Percentiles rank a stretch among this genome's conserved stretches.
Evolutionary conservation across 257 asterid species (phyloP).

Genomic region (Lycium ferocissimum): DNA sequence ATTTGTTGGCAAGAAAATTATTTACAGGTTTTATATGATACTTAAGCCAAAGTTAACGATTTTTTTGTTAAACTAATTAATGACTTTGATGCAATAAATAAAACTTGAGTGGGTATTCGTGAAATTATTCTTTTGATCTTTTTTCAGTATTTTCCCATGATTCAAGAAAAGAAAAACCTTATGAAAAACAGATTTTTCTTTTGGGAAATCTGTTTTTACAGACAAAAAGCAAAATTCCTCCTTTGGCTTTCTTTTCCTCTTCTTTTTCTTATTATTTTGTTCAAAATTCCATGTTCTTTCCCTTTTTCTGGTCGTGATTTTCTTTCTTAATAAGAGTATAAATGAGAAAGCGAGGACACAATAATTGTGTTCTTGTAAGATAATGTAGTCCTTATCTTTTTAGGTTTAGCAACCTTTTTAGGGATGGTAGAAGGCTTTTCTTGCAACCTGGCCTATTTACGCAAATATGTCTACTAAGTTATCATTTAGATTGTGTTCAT

Average conservation of each 20-base stretch:
- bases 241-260: slow-evolving; percentile 42
- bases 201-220: slow-evolving; percentile 27
- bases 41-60: too few species aligned
- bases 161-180: background rate
- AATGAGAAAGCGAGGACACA: background rate
- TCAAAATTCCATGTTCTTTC: slow-evolving; percentile 24
- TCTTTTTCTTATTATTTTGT: slow-evolving; percentile 35
- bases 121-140: background rate
- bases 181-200: too few species aligned
- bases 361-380: slow-evolving; percentile 8
- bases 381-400: background rate
- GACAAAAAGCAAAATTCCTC: slow-evolving; percentile 49
- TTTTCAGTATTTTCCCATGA: background rate
- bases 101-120: background rate
- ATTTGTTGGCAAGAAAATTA: too few species aligned
- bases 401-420: background rate
- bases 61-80: too few species aligned
- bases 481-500: too few species aligned
- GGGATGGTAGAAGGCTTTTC: background rate
- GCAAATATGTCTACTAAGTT: too few species aligned
- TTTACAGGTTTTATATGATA: too few species aligned
- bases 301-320: slow-evolving; percentile 21
- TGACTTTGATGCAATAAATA: background rate
- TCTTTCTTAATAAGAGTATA: slow-evolving; percentile 8
- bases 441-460: background rate